Evolutionary conservation across 2,329 filamentous ascomycete species (phyloP).

Genomic region (Aureobasidium sp.): DNA sequence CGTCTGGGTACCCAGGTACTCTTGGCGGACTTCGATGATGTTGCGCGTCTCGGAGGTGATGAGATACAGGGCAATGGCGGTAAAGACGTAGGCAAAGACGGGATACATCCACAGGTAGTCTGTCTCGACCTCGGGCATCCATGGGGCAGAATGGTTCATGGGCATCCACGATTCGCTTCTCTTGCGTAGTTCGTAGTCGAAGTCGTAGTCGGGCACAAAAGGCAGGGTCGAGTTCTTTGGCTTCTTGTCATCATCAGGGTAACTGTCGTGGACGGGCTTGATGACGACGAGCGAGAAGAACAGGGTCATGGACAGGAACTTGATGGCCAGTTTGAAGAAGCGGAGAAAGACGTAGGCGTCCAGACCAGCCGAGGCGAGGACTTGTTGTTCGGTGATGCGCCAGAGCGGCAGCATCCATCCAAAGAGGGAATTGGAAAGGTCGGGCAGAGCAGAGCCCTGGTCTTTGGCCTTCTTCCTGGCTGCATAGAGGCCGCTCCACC

Average conservation of each 20-base stretch:
- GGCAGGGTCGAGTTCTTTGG: constrained; percentile 17
- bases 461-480: constrained; percentile 72
- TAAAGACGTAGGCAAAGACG: constrained; percentile 91
- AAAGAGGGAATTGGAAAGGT: constrained; percentile 74
- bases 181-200: not conserved
- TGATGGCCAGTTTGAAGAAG: constrained; percentile 93
- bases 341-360: constrained; percentile 93
- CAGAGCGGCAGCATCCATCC: constrained; percentile 89
- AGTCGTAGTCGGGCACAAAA: not conserved
- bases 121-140: constrained; percentile 28
- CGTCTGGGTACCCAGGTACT: constrained; percentile 85
- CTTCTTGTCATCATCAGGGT: constrained; percentile 36
- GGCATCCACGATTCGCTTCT: not conserved
- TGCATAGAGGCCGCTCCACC: constrained; percentile 87
- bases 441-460: constrained; percentile 59
- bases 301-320: constrained; percentile 69
- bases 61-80: constrained; percentile 69
- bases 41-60: constrained; percentile 75
- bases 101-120: constrained; percentile 87
- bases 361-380: constrained; percentile 80
- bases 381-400: constrained; percentile 77
- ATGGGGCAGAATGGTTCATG: constrained; percentile 6
- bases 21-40: constrained; percentile 77
- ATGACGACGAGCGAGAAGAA: constrained; percentile 76
- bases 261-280: constrained; percentile 74